These are phyloP conservation scores for Ambrosia hybrid DNA, from an alignment of 140 eudicot genomes.

Conservation along the genomic window DNA sequence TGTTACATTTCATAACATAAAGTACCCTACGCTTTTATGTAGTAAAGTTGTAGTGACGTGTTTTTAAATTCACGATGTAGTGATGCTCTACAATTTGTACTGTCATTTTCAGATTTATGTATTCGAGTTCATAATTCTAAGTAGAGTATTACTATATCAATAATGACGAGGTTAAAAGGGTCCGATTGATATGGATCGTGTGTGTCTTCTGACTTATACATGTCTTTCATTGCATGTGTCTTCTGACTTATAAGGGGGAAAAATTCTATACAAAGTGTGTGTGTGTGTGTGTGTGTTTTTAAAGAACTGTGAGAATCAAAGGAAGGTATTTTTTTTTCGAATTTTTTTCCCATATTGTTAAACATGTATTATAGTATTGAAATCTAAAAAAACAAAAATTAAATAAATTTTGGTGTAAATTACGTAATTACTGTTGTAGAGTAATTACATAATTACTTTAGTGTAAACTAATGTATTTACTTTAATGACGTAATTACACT, in stretches of 20 bases:
- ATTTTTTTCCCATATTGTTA: no score
- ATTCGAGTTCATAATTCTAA: background rate
- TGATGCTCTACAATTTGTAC: conserved; percentile 9
- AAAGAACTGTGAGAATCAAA: no score
- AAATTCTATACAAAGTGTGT: no score
- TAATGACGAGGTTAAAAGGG: background rate
- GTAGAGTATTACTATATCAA: background rate
- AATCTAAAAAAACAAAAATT: no score
- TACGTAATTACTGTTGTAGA: no score
- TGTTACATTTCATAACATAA: conserved; percentile 7
- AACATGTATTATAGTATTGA: no score
- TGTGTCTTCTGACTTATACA: background rate
- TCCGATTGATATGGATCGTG: background rate
- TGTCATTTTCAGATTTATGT: background rate
- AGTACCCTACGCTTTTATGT: conserved; percentile 14
- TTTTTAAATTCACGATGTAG: background rate
- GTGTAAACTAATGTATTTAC: no score
- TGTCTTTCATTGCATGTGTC: no score
- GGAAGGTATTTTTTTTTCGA: background rate
- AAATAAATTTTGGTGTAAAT: no score
- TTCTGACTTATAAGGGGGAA: background rate
- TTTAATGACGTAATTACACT: no score
- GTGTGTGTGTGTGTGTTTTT: no score
- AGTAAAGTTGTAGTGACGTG: conserved; percentile 19
- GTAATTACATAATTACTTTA: no score